phyloP scores from a whole-genome alignment of 164 flowering plant species.

The Pachysandra terminalis region DNA sequence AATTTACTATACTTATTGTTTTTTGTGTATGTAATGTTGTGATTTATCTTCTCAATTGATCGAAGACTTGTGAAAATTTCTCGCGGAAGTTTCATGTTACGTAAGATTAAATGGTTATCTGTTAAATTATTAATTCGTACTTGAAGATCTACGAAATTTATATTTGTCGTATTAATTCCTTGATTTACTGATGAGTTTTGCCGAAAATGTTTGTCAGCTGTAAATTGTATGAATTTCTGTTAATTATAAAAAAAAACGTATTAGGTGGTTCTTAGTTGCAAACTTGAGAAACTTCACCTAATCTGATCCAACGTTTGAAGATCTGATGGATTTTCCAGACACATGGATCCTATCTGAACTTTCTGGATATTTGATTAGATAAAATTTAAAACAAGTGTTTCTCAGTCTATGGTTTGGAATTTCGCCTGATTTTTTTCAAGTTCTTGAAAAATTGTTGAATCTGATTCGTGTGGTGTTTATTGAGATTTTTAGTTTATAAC shows the following conservation, averaged over 20 bases:
- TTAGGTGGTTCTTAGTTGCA: no score
- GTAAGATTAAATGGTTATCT: no score
- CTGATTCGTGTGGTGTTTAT: background rate
- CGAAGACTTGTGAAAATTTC: background rate
- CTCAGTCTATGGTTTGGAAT: background rate
- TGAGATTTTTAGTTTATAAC: background rate
- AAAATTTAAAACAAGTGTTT: no score
- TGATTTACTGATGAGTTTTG: no score
- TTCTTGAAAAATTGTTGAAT: background rate
- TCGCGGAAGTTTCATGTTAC: background rate
- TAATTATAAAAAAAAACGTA: no score
- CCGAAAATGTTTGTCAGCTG: no score
- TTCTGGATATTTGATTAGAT: no score
- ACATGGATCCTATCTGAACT: background rate
- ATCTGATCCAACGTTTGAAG: background rate
- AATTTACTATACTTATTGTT: background rate
- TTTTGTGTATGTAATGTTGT: background rate
- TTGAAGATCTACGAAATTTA: no score
- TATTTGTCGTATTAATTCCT: no score
- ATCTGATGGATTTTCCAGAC: conserved; percentile 1
- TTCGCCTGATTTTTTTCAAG: background rate
- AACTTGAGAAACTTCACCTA: no score
- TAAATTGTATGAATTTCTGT: no score
- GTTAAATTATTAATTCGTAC: no score
- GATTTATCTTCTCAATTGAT: background rate